Evolutionary conservation across 83 land plant genomes (phyloP).

Genomic region (Picea abies): DNA sequence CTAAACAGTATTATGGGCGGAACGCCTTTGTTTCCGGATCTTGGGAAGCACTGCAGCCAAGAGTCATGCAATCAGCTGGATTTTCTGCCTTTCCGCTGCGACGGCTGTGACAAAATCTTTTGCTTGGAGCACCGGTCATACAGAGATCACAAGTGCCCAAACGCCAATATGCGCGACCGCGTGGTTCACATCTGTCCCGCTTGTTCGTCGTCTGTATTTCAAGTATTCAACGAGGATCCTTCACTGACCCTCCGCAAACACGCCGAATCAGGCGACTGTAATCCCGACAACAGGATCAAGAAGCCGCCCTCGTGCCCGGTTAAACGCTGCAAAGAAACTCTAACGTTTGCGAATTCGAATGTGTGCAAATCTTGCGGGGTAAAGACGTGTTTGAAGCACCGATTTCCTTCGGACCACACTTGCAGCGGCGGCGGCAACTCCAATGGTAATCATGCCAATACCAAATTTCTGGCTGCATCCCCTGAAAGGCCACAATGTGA

Average conservation of each 20-base stretch:
- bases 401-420: constrained; percentile 79
- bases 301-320: constrained; percentile 79
- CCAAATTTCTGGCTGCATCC: too few species aligned
- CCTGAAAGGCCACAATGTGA: too few species aligned
- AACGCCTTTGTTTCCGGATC: constrained; percentile 75
- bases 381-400: constrained; percentile 72
- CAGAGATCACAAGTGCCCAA: constrained; percentile 67
- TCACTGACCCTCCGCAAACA: constrained; percentile 50
- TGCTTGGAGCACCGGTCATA: constrained; percentile 80
- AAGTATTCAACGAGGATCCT: constrained; percentile 40
- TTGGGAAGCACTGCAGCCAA: constrained; percentile 74
- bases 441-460: too few species aligned
- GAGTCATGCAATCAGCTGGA: constrained; percentile 72
- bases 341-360: constrained; percentile 69
- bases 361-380: constrained; percentile 64
- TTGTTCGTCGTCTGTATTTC: constrained; percentile 63
- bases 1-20: constrained; percentile 20
- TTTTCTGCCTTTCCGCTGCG: constrained; percentile 87
- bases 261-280: constrained; percentile 53
- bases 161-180: constrained; percentile 49
- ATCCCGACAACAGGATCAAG: constrained; percentile 61
- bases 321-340: constrained; percentile 62
- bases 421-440: constrained; percentile 22
- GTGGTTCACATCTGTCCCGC: constrained; percentile 69
- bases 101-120: constrained; percentile 69